A percentile compares a stretch with the other conserved stretches of the same genome.
Evolutionary conservation across 148 eudicot genomes (phyloP).

Genomic region (Rhododendron vialii): DNA sequence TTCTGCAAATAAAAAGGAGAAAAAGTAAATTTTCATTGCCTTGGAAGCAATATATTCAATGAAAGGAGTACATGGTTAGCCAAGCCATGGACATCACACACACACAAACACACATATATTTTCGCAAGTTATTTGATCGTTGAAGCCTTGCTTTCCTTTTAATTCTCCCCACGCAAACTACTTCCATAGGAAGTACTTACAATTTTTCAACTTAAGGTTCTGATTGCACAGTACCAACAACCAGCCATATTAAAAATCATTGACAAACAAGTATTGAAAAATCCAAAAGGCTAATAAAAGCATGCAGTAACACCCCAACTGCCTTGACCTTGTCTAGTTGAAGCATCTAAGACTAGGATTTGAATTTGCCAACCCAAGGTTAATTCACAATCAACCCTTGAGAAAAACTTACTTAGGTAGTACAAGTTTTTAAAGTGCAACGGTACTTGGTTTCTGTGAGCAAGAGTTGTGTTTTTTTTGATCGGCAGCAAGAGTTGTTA

Average conservation of each 20-base stretch:
- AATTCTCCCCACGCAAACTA: not conserved
- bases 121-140: not conserved
- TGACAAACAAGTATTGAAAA: slow-evolving; percentile 4
- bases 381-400: not conserved
- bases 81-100: not conserved
- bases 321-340: not conserved
- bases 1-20: not conserved
- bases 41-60: not conserved
- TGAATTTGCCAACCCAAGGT: not conserved
- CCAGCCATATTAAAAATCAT: not conserved
- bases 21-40: not conserved
- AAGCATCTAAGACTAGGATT: not conserved
- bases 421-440: not conserved
- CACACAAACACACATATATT: not conserved
- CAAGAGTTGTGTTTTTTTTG: not conserved
- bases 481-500: not conserved
- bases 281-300: not conserved
- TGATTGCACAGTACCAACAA: not conserved
- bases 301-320: not conserved
- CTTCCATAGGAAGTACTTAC: not conserved
- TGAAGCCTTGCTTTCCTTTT: not conserved
- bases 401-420: not conserved
- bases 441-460: not conserved
- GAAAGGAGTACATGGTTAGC: not conserved
- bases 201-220: not conserved